Evolutionary conservation across 345 rosid genomes (phyloP), one percentile per base, ranked within the genome.

Genomic region (Aethionema arabicum): DNA sequence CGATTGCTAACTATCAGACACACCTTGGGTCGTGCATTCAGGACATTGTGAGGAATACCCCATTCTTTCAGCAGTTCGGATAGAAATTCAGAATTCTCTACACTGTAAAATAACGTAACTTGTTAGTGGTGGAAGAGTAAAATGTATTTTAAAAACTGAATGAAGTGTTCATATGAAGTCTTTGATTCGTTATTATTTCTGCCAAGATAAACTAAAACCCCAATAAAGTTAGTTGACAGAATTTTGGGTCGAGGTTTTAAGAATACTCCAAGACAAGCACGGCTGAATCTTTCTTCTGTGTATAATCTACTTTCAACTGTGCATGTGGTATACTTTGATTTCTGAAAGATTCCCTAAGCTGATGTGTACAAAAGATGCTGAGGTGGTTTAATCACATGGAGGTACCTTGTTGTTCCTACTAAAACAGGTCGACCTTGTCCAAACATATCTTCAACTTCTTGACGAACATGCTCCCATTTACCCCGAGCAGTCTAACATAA

Each of bases 1-100:
- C 46, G 32, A 47, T 32, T 51, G 45, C 21, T 14, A 55, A 62
- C 60, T 69, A 40, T 35, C 50, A 14, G 64, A 63, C 61, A 39
- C 44, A 91, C 98, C 98, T 86, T 91, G 43, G 98, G 96, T 56
- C 98, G 79, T 55, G 98, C 98, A 82, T 91, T 91, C 65, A 91
- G 68, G 72, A 91, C 95, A 78, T 83, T 91, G 78, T 91, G 98
- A 47, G 96, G 98, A 50, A 91, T 79, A 59, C 77, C 80, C 84
- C 77, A 74, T 62, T 86, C 87, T 78, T 73, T 86, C 51, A 91
- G 88, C 80, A 86, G 70, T 78, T 76, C 90, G 8, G 98, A 91
- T 73, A 91, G 78, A 73, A 84, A 80, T 67, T 91, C 98, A 41
- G 98, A 91, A 63, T 88, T 88, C 78, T 91, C 91, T 37, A 91